Conservation (phyloP, 495 filamentous ascomycete genomes). For the Hyaloscypha variabilis region DNA sequence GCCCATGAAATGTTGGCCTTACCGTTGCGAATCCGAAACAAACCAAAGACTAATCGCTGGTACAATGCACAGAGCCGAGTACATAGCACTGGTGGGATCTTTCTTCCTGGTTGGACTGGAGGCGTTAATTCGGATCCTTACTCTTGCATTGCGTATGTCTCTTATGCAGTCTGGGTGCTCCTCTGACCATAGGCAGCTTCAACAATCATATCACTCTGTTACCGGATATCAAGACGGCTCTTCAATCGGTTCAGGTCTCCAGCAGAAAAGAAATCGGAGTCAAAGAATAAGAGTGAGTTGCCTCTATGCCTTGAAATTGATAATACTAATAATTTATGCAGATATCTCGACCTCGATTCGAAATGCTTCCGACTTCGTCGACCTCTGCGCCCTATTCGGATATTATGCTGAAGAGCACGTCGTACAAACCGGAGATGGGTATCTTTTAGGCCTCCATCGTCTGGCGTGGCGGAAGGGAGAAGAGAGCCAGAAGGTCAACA, state of each 20-base stretch:
- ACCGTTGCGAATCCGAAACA: background rate
- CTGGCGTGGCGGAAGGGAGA: conserved; percentile 81
- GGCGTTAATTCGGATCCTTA: conserved; percentile 81
- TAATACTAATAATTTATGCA: conserved; percentile 24
- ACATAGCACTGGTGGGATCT: conserved; percentile 81
- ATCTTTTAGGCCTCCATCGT: conserved; percentile 88
- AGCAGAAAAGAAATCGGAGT: conserved; percentile 43
- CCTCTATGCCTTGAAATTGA: background rate
- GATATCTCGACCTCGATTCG: conserved; percentile 55
- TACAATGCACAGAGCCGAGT: conserved; percentile 54
- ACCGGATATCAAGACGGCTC: conserved; percentile 74
- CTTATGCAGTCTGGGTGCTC: background rate
- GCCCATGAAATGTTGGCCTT: background rate
- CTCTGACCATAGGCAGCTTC: conserved; percentile 53
- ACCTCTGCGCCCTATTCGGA: conserved; percentile 84
- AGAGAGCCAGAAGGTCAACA: conserved; percentile 73
- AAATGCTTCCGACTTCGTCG: conserved; percentile 86
- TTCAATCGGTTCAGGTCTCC: conserved; percentile 80
- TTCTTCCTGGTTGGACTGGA: conserved; percentile 82
- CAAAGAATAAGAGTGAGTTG: conserved; percentile 22
- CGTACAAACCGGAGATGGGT: conserved; percentile 91
- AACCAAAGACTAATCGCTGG: conserved; percentile 12
- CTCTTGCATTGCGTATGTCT: conserved; percentile 79
- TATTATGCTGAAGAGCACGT: conserved; percentile 96
- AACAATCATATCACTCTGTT: conserved; percentile 79